A percentile compares a stretch with the other conserved stretches of the same genome.
Evolutionary conservation across 768 basidiomycete genomes (phyloP).

Genomic region (Hericium coralloides): DNA sequence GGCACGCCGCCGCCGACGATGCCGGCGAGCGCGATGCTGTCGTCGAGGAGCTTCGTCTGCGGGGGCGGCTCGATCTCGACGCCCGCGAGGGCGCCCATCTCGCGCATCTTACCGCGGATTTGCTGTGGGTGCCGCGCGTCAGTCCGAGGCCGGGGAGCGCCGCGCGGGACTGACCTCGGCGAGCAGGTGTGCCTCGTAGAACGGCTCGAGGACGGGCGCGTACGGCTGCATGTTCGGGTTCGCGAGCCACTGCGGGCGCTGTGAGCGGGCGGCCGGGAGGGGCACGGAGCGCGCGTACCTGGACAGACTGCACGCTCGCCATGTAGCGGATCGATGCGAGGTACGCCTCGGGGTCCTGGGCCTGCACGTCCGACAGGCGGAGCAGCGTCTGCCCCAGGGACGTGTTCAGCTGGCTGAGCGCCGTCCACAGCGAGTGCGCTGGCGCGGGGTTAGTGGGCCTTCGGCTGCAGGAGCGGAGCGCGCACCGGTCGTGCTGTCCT

Average conservation of each 20-base stretch:
- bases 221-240: slow-evolving; percentile 38
- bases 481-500: slow-evolving; percentile 47
- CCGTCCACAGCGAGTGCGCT: slow-evolving; percentile 62
- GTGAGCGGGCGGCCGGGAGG: not conserved
- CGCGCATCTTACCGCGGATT: slow-evolving; percentile 72
- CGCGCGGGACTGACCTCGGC: slow-evolving; percentile 39
- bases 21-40: slow-evolving; percentile 68
- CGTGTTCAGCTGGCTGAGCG: slow-evolving; percentile 54
- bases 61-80: slow-evolving; percentile 88
- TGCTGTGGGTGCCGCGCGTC: slow-evolving; percentile 32
- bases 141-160: not conserved
- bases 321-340: slow-evolving; percentile 51
- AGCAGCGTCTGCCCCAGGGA: slow-evolving; percentile 44
- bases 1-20: slow-evolving; percentile 94
- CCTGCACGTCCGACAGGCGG: slow-evolving; percentile 40
- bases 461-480: not conserved
- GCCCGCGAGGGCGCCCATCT: slow-evolving; percentile 67
- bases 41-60: slow-evolving; percentile 78
- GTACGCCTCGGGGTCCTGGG: slow-evolving; percentile 41
- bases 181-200: slow-evolving; percentile 46
- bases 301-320: slow-evolving; percentile 47
- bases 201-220: slow-evolving; percentile 41
- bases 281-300: slow-evolving; percentile 29
- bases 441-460: not conserved
- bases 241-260: slow-evolving; percentile 44